Evolutionary conservation across 306 rosid species (phyloP), one percentile per base, ranked within the genome.

Genomic region (Ammopiptanthus mongolicus): DNA sequence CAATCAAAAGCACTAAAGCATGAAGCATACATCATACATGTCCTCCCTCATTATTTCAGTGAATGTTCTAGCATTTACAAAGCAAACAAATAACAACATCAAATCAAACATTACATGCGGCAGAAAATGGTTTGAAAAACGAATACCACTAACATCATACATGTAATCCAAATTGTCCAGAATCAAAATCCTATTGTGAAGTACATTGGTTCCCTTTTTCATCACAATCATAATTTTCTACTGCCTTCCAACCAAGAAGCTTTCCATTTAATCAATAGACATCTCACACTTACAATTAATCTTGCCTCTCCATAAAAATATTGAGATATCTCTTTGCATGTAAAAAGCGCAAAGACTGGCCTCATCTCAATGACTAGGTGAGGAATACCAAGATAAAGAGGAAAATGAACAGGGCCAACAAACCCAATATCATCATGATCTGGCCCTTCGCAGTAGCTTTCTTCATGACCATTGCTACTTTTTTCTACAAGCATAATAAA

Each of bases 391-490:
- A 81, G 70, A 93, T 88, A 76, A 93, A 93, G 73, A 93, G 91
- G 78, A 94, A 83, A 65, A 94, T 83, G 79, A 94, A 94, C 73
- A 94, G 68, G 19, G 77, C 96, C 75, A 93, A 78, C 87, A 93
- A 86, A 76, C 80, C 90, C 65, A 85, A 65, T 69, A 93, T 91
- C 97, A 93, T 86, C 98, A 89, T 89, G 17, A 85, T 52, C 86
- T 91, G 97, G 62, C 97, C 98, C 78, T 90, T 94, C 3, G 83
- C 85, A 65, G 96, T 83, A 31, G 98, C 96, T 84, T 91, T 94
- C 90, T 91, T 94, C 96, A 94, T 91, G 18, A 94, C 93, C 84
- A 88, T 84, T 34, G 85, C 96, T 63, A 94, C 95, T 56, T 88
- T 94, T 88, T 91, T 94, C 98, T 94, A 93, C 84, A 88, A 74